Conservation (phyloP, 306 rosid genomes). For the Astragalus membranaceus region DNA sequence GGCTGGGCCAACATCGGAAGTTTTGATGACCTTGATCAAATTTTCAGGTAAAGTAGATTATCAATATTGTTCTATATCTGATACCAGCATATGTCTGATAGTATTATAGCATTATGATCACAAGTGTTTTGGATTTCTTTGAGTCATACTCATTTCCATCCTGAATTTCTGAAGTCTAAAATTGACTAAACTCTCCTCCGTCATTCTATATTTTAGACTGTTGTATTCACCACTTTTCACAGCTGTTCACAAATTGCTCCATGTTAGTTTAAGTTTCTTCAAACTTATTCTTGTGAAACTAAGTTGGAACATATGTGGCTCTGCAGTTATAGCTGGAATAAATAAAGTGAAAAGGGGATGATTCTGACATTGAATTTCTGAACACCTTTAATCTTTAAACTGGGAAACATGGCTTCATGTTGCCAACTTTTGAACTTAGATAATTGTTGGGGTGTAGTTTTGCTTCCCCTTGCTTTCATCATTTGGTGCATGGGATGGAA, state of each 20-base stretch:
- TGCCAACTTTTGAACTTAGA: not conserved
- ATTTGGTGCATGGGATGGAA: not conserved
- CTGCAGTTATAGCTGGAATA: not conserved
- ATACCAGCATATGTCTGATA: conserved; percentile 5
- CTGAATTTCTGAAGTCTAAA: not conserved
- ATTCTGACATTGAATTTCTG: not conserved
- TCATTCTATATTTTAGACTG: not conserved
- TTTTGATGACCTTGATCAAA: conserved; percentile 85
- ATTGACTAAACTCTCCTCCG: not conserved
- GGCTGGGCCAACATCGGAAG: conserved; percentile 90
- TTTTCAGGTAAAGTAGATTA: conserved; percentile 66
- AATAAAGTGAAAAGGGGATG: not conserved
- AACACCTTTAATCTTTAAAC: not conserved
- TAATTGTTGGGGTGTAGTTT: not conserved
- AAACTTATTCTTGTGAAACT: not conserved
- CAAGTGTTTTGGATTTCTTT: not conserved
- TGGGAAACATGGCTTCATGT: not conserved
- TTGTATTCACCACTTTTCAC: not conserved
- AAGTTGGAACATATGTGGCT: not conserved
- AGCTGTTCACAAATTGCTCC: not conserved
- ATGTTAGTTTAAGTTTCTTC: conserved; percentile 7
- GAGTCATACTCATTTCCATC: not conserved
- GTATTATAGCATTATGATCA: conserved; percentile 12
- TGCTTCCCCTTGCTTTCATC: not conserved
- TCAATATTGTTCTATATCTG: not conserved